A percentile compares a stretch with the other conserved stretches of the same genome.
These are phyloP conservation scores for Coelastrella sp. DNA, from an alignment of 139 green algal genomes.

Conservation along the genomic window DNA sequence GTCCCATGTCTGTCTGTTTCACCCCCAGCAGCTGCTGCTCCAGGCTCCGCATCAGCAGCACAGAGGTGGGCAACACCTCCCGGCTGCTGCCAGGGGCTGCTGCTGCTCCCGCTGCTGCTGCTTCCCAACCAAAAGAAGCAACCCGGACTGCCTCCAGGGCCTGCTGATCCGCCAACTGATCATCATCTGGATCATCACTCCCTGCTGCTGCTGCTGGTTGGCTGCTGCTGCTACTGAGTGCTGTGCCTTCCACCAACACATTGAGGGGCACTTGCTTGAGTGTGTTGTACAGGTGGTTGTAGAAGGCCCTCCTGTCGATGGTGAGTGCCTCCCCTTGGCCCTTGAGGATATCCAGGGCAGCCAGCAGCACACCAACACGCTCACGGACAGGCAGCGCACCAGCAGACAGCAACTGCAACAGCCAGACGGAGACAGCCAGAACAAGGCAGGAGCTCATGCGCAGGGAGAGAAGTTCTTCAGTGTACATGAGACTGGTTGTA, in stretches of 20 bases:
- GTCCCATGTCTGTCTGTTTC: slow-evolving; percentile 56
- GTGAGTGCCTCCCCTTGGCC: slow-evolving; percentile 80
- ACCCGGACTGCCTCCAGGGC: neutral
- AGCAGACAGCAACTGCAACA: slow-evolving; percentile 59
- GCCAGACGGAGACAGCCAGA: neutral
- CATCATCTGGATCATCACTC: neutral
- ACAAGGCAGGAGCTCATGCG: neutral
- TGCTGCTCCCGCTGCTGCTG: neutral
- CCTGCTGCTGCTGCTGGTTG: neutral
- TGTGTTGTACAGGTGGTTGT: slow-evolving; percentile 69
- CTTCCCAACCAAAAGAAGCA: neutral
- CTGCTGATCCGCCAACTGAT: neutral
- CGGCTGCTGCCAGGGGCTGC: slow-evolving; percentile 23
- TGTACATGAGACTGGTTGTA: no score
- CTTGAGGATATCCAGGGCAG: slow-evolving; percentile 67
- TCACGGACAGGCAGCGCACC: slow-evolving; percentile 67
- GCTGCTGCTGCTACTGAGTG: slow-evolving; percentile 10
- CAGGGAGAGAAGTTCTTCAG: neutral
- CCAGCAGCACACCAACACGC: slow-evolving; percentile 72
- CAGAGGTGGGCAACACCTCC: neutral
- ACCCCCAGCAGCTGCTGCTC: slow-evolving; percentile 52
- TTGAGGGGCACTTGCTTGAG: slow-evolving; percentile 57
- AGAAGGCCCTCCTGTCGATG: slow-evolving; percentile 74
- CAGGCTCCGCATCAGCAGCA: slow-evolving; percentile 48
- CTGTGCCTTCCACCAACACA: slow-evolving; percentile 48